phyloP scores from a whole-genome alignment of 306 rosid species.

The Hippophae rhamnoides region DNA sequence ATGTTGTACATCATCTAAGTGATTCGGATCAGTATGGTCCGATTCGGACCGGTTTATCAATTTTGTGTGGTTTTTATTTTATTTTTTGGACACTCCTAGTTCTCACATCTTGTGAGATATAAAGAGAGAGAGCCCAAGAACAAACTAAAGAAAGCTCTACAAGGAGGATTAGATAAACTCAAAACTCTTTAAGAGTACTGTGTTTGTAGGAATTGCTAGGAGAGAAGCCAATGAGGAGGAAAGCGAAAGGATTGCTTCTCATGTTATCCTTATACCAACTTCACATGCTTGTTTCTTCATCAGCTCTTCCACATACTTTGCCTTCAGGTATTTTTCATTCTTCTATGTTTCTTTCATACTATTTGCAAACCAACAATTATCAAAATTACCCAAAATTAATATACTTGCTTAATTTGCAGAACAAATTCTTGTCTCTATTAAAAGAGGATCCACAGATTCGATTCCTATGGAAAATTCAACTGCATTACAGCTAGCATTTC shows the following conservation, averaged over 20 bases:
- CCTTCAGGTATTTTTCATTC: slow-evolving; percentile 38
- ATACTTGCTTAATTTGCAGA: no score
- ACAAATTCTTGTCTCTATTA: neutral
- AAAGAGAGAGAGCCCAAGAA: neutral
- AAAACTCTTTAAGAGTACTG: neutral
- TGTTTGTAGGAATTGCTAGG: neutral
- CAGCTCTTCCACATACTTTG: slow-evolving; percentile 27
- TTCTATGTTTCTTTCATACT: neutral
- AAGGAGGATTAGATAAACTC: neutral
- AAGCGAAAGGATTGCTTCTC: slow-evolving; percentile 24
- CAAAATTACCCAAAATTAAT: no score
- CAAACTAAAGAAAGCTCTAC: neutral
- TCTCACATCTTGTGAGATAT: neutral
- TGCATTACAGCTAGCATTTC: no score
- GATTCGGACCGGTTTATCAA: no score
- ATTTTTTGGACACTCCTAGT: no score
- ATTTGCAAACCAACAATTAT: neutral
- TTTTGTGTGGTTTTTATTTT: neutral
- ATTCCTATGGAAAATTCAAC: neutral
- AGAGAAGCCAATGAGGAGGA: slow-evolving; percentile 29
- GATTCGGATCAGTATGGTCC: no score
- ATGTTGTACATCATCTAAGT: no score
- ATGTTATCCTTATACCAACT: slow-evolving; percentile 22
- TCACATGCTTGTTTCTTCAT: slow-evolving; percentile 19
- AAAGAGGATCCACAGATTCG: neutral